phyloP scores from a whole-genome alignment of 2,329 filamentous ascomycete species.

The Lecanicillium sp. region DNA sequence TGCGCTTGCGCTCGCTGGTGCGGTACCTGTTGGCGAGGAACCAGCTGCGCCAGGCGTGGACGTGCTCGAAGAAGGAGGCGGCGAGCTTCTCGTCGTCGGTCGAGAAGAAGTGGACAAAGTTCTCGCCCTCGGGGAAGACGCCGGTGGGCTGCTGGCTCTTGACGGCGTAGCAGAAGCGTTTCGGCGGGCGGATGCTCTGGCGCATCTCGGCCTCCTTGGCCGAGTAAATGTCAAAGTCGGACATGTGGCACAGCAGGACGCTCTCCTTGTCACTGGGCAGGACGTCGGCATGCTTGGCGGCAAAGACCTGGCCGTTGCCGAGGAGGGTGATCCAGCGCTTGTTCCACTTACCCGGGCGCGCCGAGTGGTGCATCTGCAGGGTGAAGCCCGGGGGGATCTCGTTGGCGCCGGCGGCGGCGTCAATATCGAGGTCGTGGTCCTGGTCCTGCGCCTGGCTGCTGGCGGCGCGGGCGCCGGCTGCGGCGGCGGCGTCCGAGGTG shows the following conservation, averaged over 20 bases:
- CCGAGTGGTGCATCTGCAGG: constrained; percentile 72
- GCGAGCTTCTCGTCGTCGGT: constrained; percentile 65
- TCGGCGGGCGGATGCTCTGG: constrained; percentile 72
- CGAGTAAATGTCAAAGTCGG: constrained; percentile 86
- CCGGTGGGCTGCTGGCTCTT: constrained; percentile 87
- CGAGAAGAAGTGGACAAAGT: constrained; percentile 88
- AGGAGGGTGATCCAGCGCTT: constrained; percentile 74
- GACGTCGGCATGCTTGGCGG: constrained; percentile 62
- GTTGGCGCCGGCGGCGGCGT: constrained; percentile 49
- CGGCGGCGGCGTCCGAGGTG: constrained; percentile 35
- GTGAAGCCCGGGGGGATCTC: constrained; percentile 58
- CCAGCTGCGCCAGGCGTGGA: constrained; percentile 87
- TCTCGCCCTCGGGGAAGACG: constrained; percentile 73
- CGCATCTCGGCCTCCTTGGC: constrained; percentile 61
- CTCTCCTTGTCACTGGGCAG: constrained; percentile 57
- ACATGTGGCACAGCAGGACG: constrained; percentile 70
- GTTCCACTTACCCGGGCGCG: constrained; percentile 77
- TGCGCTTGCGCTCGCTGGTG: constrained; percentile 32
- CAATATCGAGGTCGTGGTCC: constrained; percentile 56
- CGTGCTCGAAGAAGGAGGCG: constrained; percentile 58
- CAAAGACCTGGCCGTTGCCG: constrained; percentile 61
- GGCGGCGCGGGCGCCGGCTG: too few relatives aligned
- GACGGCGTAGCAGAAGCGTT: constrained; percentile 76
- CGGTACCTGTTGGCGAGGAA: constrained; percentile 70
- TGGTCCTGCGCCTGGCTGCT: too few relatives aligned